These are phyloP conservation scores for Plantago coronopus DNA, from an alignment of 305 asterid species.

Conservation along the genomic window DNA sequence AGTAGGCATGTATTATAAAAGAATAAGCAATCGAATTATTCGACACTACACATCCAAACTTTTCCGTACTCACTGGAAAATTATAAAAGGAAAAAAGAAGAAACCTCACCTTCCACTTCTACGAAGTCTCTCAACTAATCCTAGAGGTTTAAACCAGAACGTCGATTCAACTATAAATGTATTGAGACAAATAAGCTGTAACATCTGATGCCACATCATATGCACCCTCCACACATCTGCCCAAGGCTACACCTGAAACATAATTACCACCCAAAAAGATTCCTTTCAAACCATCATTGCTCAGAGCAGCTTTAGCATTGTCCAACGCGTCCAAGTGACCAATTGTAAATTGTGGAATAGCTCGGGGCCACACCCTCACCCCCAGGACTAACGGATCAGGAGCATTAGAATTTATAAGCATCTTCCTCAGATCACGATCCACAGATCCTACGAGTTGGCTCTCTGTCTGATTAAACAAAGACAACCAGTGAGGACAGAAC, in stretches of 20 bases:
- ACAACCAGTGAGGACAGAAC: constrained; percentile 22
- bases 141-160: constrained; percentile 16
- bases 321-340: constrained; percentile 77
- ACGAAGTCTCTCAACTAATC: constrained; percentile 16
- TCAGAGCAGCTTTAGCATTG: constrained; percentile 58
- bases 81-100: neutral
- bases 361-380: constrained; percentile 85
- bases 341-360: constrained; percentile 85
- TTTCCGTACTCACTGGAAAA: neutral
- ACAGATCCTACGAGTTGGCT: constrained; percentile 82
- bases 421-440: constrained; percentile 88
- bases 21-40: neutral
- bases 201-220: constrained; percentile 78
- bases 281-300: constrained; percentile 53
- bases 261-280: constrained; percentile 87
- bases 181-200: constrained; percentile 52
- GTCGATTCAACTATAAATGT: constrained; percentile 33
- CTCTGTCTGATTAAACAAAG: constrained; percentile 51
- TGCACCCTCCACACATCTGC: constrained; percentile 91
- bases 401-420: constrained; percentile 69
- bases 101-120: constrained; percentile 7
- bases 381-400: constrained; percentile 67
- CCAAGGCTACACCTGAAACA: constrained; percentile 87
- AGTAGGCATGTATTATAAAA: neutral
- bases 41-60: neutral